A percentile compares a stretch with the other conserved stretches of the same genome.
These are phyloP conservation scores for Backusella westeae DNA, from an alignment of 192 early-diverging fungal species.

Conservation along the genomic window DNA sequence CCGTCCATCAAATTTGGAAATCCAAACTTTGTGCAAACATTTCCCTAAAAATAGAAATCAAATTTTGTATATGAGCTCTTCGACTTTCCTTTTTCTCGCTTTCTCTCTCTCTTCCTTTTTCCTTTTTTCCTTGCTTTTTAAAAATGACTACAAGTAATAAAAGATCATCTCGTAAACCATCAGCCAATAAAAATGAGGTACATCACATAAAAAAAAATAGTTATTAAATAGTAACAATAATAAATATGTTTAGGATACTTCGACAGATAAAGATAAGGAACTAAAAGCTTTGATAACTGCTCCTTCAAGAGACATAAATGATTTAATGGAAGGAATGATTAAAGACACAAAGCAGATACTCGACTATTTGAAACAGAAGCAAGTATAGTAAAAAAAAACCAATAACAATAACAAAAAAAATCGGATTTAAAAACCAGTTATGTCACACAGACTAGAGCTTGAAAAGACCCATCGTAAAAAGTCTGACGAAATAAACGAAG, in stretches of 20 bases:
- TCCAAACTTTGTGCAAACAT: background rate
- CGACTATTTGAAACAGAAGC: constrained; percentile 12
- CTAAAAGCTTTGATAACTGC: background rate
- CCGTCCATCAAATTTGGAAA: background rate
- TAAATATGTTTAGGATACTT: background rate
- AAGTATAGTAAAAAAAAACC: background rate
- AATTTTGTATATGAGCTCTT: background rate
- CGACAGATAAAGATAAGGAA: background rate
- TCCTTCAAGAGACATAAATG: background rate
- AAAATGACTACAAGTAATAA: background rate
- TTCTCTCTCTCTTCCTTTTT: background rate
- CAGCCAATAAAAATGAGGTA: constrained; percentile 2
- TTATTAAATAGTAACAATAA: background rate
- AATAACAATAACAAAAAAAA: background rate
- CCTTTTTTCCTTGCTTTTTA: background rate
- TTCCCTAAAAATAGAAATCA: background rate
- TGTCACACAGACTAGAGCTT: background rate
- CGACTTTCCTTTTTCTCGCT: background rate
- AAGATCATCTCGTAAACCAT: background rate
- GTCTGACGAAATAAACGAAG: background rate
- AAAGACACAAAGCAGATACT: background rate
- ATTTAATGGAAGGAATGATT: background rate
- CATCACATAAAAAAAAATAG: background rate
- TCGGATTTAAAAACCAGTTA: constrained; percentile 1
- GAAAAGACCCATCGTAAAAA: background rate